These are phyloP conservation scores for Yamadazyma siamensis DNA, from an alignment of 1,139 yeast genomes.

Conservation along the genomic window DNA sequence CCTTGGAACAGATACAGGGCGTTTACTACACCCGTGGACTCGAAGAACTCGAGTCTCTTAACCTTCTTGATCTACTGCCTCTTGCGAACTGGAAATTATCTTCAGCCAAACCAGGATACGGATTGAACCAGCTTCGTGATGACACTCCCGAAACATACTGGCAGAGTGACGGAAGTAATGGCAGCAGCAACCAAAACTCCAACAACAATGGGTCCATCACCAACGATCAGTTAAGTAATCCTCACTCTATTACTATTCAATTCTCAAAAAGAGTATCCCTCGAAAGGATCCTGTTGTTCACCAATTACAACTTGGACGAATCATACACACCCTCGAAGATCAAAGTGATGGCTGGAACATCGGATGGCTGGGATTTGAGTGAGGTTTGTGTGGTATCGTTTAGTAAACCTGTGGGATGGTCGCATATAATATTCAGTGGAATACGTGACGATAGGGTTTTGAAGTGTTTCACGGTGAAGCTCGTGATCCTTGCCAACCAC, in stretches of 20 bases:
- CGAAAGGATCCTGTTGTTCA: slow-evolving; percentile 67
- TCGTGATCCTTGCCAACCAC: slow-evolving; percentile 76
- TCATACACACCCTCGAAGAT: slow-evolving; percentile 87
- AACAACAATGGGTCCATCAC: slow-evolving; percentile 23
- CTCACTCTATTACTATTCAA: slow-evolving; percentile 78
- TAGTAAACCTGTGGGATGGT: slow-evolving; percentile 84
- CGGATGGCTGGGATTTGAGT: slow-evolving; percentile 73
- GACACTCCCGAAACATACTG: slow-evolving; percentile 76
- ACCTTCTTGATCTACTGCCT: slow-evolving; percentile 70
- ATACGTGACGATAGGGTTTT: slow-evolving; percentile 57
- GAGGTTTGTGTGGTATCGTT: slow-evolving; percentile 69
- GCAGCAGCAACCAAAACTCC: slow-evolving; percentile 21
- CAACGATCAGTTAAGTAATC: slow-evolving; percentile 54
- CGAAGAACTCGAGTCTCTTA: slow-evolving; percentile 54
- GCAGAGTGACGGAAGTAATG: slow-evolving; percentile 86
- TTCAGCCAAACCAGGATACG: slow-evolving; percentile 70
- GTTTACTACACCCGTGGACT: slow-evolving; percentile 48
- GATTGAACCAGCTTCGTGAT: slow-evolving; percentile 66
- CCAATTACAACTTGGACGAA: slow-evolving; percentile 70
- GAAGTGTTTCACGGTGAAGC: slow-evolving; percentile 69
- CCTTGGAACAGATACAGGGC: slow-evolving; percentile 36
- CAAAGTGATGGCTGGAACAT: slow-evolving; percentile 74
- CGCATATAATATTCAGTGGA: slow-evolving; percentile 64
- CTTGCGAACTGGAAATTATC: slow-evolving; percentile 86
- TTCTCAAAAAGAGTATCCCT: slow-evolving; percentile 77